Evolutionary conservation across 768 basidiomycete genomes (phyloP).

Genomic region (Kwoniella heveanensis): DNA sequence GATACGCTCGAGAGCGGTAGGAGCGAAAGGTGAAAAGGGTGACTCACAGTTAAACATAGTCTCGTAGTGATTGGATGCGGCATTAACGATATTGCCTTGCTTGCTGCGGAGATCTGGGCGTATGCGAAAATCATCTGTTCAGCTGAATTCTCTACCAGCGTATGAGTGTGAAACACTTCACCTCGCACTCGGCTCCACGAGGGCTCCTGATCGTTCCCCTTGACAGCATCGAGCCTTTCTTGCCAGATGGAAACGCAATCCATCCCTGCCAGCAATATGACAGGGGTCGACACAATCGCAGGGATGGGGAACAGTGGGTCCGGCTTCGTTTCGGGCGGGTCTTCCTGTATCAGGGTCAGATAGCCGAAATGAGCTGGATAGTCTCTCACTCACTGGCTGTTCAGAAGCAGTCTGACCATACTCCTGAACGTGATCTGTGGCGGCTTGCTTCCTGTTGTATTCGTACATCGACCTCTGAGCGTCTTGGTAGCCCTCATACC

Average conservation of each 20-base stretch:
- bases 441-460: too few relatives aligned
- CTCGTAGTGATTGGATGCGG: neutral
- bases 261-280: neutral
- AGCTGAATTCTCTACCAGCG: too few relatives aligned
- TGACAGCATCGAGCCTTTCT: neutral
- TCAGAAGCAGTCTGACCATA: neutral
- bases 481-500: neutral
- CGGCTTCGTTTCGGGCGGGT: neutral
- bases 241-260: constrained; percentile 5
- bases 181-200: neutral
- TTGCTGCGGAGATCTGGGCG: neutral
- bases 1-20: too few relatives aligned
- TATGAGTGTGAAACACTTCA: neutral
- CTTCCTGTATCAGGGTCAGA: too few relatives aligned
- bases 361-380: too few relatives aligned
- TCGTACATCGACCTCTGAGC: too few relatives aligned
- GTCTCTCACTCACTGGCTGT: neutral
- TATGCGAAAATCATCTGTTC: too few relatives aligned
- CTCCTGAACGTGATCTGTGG: too few relatives aligned
- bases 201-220: neutral
- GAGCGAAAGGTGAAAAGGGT: neutral
- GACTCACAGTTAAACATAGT: constrained; percentile 2
- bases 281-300: neutral
- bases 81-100: neutral
- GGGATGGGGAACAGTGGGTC: constrained; percentile 14